Evolutionary conservation across 805 yeast genomes (phyloP), one percentile per base, ranked within the genome.

Genomic region (Isabelozyma gotoi): DNA sequence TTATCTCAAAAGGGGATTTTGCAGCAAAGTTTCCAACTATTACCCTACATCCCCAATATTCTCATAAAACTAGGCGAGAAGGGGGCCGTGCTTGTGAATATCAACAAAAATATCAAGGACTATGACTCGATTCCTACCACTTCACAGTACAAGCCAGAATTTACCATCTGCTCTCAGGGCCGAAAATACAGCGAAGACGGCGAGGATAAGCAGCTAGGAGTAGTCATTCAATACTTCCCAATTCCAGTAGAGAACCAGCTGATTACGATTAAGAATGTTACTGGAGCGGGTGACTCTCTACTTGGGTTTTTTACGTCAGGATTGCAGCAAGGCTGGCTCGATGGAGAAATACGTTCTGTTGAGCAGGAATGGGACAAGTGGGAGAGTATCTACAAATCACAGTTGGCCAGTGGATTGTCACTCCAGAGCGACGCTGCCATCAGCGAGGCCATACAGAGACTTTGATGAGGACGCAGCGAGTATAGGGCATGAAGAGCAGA

Each of bases 211-310:
- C 55, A 52, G 12, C 45, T 74, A 40, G 89, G 89, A 3, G 71
- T 85, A 4, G 67, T 81, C 6, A 67, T 88, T 16, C 87, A 86
- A 52, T 84, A 85, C 57, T 84, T 75, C 58, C 74, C 78, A 0
- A 63, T 76, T 2, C 70, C 77, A 0, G 14, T 37, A 19, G 65
- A 62, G 45, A 64, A 62, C 34, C 43, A 50, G 17, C 41, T 53
- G 17, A 57, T 68, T 2, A 56, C 60, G 0, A 73, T 85, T 10
- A 64, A 63, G 20, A 87, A 83, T 51, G 96, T 86, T 24, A 88
- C 92, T 7, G 97, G 96, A 2, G 96, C 96, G 0, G 97, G 96
- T 8, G 96, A 89, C 61, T 75, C 94, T 0, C 70, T 89, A 35
- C 74, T 81, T 20, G 96, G 96, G 0, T 79, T 74, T 19, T 49